A percentile compares a stretch with the other conserved stretches of the same genome.
phyloP scores from a whole-genome alignment of 2,329 filamentous ascomycete species.

The Phialophora expanda region DNA sequence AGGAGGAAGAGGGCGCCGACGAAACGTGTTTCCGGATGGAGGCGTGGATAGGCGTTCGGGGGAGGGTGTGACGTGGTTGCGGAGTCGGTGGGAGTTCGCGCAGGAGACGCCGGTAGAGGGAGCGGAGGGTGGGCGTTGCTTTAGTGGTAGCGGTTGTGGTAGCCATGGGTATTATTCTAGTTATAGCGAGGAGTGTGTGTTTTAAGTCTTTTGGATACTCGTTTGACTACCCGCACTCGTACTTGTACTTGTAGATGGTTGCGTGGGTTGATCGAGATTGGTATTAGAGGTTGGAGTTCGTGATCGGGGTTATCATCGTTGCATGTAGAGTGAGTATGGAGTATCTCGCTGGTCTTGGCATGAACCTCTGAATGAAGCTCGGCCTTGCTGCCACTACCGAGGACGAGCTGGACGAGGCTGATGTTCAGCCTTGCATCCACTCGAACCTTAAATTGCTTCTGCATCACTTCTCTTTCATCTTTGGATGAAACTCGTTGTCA shows the following conservation, averaged over 20 bases:
- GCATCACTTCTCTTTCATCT: neutral
- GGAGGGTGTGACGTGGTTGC: slow-evolving; percentile 37
- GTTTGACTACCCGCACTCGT: neutral
- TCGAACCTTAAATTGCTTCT: neutral
- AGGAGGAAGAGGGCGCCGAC: slow-evolving; percentile 41
- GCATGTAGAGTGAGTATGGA: too few species aligned
- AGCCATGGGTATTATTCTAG: too few species aligned
- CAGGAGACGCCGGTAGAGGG: slow-evolving; percentile 85
- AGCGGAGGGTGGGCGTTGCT: slow-evolving; percentile 59
- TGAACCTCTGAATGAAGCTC: neutral
- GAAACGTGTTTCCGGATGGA: slow-evolving; percentile 69
- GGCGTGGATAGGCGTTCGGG: slow-evolving; percentile 67
- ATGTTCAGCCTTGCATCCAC: slow-evolving; percentile 1
- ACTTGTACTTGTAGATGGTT: neutral
- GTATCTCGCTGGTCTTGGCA: neutral
- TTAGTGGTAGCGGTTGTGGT: slow-evolving; percentile 20
- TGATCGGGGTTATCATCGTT: too few species aligned
- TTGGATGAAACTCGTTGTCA: neutral
- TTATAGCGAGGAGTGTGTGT: neutral
- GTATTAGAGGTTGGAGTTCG: too few species aligned
- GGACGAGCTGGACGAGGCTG: neutral
- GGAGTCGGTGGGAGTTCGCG: slow-evolving; percentile 78
- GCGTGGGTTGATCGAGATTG: neutral
- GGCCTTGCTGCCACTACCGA: neutral
- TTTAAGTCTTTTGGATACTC: neutral